Conservation (phyloP, 2,329 filamentous ascomycete species). For the Bipolaris sorokiniana region DNA sequence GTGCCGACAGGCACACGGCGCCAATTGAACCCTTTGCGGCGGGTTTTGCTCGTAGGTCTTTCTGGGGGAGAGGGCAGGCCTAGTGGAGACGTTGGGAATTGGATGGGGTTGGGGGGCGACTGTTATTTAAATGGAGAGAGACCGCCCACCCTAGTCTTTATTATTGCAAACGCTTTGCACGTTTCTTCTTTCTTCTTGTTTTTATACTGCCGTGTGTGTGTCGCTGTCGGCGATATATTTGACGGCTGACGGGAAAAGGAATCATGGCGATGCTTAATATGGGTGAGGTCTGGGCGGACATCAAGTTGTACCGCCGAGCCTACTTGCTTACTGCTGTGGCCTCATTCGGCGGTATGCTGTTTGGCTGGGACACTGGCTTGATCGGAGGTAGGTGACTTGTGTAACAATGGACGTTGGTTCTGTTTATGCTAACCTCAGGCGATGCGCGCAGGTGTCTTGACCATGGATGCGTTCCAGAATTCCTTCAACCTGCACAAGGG, state of each 20-base stretch:
- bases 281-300: conserved; percentile 46
- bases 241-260: not conserved
- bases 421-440: no score
- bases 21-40: conserved; percentile 3
- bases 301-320: conserved; percentile 49
- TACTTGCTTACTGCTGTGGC: conserved; percentile 53
- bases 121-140: no score
- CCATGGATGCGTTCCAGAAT: conserved; percentile 53
- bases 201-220: no score
- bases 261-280: conserved; percentile 44
- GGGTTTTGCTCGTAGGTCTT: conserved; percentile 9
- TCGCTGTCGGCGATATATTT: not conserved
- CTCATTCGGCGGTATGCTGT: conserved; percentile 50
- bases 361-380: conserved; percentile 48
- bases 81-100: no score
- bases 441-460: conserved; percentile 44
- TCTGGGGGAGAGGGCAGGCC: no score
- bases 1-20: not conserved
- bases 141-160: no score
- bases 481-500: conserved; percentile 48
- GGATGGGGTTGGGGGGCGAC: no score
- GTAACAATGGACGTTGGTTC: no score
- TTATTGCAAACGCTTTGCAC: no score
- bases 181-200: no score
- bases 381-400: conserved; percentile 29